These are phyloP conservation scores for Pythium volutum DNA, from an alignment of 352 stramenopile species.

Conservation along the genomic window DNA sequence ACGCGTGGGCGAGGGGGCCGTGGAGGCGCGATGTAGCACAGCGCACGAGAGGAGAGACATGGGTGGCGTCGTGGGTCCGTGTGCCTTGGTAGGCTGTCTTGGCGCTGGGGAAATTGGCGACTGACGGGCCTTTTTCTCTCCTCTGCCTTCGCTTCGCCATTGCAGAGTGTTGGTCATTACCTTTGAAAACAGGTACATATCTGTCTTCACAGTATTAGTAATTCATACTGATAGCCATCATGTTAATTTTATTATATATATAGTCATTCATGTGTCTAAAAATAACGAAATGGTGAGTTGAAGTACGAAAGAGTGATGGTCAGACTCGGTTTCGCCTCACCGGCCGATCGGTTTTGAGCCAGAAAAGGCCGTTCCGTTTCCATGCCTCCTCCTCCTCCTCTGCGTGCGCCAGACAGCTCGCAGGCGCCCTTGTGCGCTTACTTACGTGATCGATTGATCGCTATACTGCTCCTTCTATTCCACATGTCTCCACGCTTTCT, in stretches of 20 bases:
- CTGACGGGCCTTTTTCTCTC: not conserved
- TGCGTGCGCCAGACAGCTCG: no score
- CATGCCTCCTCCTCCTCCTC: not conserved
- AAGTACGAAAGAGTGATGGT: conserved; percentile 26
- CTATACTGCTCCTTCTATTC: no score
- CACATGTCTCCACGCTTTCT: not conserved
- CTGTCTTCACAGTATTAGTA: not conserved
- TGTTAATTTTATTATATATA: not conserved
- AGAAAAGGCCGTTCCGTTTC: not conserved
- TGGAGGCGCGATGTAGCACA: not conserved
- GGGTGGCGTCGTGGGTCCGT: not conserved
- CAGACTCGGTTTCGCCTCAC: not conserved
- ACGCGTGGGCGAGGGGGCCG: not conserved
- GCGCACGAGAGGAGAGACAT: not conserved
- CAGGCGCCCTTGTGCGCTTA: no score
- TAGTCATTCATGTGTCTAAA: not conserved
- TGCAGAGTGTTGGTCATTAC: conserved; percentile 4
- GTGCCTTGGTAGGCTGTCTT: not conserved
- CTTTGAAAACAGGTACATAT: not conserved
- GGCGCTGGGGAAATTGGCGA: not conserved
- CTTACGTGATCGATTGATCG: no score
- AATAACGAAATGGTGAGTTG: conserved; percentile 11
- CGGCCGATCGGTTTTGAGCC: no score
- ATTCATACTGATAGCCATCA: not conserved
- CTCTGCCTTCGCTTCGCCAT: not conserved